Evolutionary conservation across 2,329 filamentous ascomycete genomes (phyloP).

Genomic region (Claviceps cyperi): DNA sequence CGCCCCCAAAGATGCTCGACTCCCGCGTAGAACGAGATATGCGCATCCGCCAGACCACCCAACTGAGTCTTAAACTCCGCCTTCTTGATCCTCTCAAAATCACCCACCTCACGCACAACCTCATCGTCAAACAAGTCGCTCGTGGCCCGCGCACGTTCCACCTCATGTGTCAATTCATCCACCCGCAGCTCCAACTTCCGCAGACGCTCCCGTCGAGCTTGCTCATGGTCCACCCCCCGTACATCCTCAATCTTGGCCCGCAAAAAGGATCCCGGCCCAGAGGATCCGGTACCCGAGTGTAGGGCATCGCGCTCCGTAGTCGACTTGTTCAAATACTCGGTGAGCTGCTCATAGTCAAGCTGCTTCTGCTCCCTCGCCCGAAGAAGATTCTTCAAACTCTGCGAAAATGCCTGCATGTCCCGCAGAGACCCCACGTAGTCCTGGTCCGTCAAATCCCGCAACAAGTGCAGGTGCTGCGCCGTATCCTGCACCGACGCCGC

Average conservation of each 20-base stretch:
- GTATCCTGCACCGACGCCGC: conserved; percentile 76
- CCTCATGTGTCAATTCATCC: conserved; percentile 77
- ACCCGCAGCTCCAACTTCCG: conserved; percentile 87
- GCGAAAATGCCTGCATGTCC: conserved; percentile 91
- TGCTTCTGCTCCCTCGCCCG: conserved; percentile 95
- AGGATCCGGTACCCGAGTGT: conserved; percentile 39
- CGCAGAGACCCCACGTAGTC: conserved; percentile 85
- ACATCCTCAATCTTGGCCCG: conserved; percentile 93
- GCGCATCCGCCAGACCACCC: conserved; percentile 66
- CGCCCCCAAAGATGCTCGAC: conserved; percentile 75
- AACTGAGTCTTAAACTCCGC: conserved; percentile 82
- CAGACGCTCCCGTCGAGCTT: conserved; percentile 70
- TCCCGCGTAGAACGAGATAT: conserved; percentile 73
- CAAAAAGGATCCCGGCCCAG: conserved; percentile 65
- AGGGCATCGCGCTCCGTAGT: conserved; percentile 74
- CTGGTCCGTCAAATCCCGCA: conserved; percentile 86
- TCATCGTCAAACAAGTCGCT: conserved; percentile 93
- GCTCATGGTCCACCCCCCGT: conserved; percentile 90
- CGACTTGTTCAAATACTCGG: conserved; percentile 87
- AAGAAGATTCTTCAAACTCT: conserved; percentile 73
- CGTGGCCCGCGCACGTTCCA: conserved; percentile 73
- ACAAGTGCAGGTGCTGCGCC: conserved; percentile 57
- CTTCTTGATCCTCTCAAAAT: conserved; percentile 95
- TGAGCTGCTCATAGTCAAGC: conserved; percentile 89
- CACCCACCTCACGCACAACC: conserved; percentile 78